Evolutionary conservation across 2,329 filamentous ascomycete genomes (phyloP).

Genomic region (Fonsecaea nubica): DNA sequence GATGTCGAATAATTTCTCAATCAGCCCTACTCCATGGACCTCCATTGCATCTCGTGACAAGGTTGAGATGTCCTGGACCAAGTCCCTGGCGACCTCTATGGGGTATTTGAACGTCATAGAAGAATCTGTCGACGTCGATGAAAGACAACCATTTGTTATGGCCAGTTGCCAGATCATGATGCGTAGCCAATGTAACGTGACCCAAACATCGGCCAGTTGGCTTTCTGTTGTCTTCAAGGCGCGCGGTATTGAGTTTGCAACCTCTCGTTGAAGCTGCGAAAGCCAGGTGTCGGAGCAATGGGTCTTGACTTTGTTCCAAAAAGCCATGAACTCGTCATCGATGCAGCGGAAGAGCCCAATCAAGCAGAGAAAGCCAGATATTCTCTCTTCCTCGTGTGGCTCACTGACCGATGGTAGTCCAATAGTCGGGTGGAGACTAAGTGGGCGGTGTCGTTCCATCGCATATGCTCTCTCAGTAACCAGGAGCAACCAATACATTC

Average conservation of each 20-base stretch:
- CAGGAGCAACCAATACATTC: conserved; percentile 76
- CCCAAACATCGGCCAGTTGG: conserved; percentile 49
- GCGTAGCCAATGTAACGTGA: conserved; percentile 73
- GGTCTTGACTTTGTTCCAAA: conserved; percentile 70
- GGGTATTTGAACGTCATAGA: conserved; percentile 69
- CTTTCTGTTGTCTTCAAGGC: conserved; percentile 38
- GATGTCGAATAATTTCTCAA: conserved; percentile 81
- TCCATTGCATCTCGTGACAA: conserved; percentile 77
- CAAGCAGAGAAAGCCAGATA: conserved; percentile 65
- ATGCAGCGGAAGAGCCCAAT: conserved; percentile 70
- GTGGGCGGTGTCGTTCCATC: conserved; percentile 68
- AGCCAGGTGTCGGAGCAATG: conserved; percentile 66
- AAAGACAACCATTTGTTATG: conserved; percentile 70
- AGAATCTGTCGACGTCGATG: conserved; percentile 63
- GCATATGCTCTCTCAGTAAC: conserved; percentile 74
- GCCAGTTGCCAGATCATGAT: conserved; percentile 76
- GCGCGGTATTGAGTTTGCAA: conserved; percentile 34
- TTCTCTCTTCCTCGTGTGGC: conserved; percentile 62
- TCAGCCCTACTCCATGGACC: conserved; percentile 75
- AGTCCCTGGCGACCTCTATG: conserved; percentile 66
- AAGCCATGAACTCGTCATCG: conserved; percentile 67
- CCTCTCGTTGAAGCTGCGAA: conserved; percentile 65
- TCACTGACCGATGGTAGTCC: conserved; percentile 64
- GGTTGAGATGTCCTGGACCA: conserved; percentile 70
- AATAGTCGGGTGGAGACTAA: conserved; percentile 71